These are phyloP conservation scores for Knufia fluminis DNA, from an alignment of 2,329 filamentous ascomycete genomes.

Conservation along the genomic window DNA sequence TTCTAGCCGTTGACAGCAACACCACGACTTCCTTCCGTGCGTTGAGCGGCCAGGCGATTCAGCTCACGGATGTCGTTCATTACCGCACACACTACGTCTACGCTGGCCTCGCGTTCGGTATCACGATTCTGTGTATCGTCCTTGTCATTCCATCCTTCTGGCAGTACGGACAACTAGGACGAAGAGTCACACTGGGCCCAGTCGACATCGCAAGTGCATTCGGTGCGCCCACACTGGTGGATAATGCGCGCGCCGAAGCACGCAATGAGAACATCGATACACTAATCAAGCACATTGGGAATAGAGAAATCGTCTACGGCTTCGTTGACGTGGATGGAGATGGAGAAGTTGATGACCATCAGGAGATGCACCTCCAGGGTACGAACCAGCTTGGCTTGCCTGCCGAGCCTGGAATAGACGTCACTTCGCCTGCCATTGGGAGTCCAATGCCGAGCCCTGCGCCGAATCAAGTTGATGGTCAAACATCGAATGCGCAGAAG, in stretches of 20 bases:
- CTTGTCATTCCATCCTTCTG: conserved; percentile 18
- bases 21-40: conserved; percentile 5
- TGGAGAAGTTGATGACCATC: background rate
- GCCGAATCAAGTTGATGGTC: background rate
- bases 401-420: background rate
- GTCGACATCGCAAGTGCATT: conserved; percentile 25
- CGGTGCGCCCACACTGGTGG: conserved; percentile 15
- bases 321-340: conserved; percentile 10
- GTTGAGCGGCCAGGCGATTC: background rate
- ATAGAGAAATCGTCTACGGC: conserved; percentile 9
- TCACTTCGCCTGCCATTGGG: background rate
- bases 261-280: conserved; percentile 7
- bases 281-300: conserved; percentile 9
- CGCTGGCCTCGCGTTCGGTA: conserved; percentile 7
- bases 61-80: conserved; percentile 6
- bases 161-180: conserved; percentile 23
- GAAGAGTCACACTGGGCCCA: conserved; percentile 22
- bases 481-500: conserved; percentile 1
- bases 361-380: conserved; percentile 6
- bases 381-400: background rate
- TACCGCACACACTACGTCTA: conserved; percentile 9
- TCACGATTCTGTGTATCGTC: conserved; percentile 11
- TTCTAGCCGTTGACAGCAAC: conserved; percentile 6
- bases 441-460: conserved; percentile 1
- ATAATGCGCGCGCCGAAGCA: conserved; percentile 3